Base-by-base conservation (phyloP, 2,329 filamentous ascomycete species). In the Penicillium capsulatum region DNA sequence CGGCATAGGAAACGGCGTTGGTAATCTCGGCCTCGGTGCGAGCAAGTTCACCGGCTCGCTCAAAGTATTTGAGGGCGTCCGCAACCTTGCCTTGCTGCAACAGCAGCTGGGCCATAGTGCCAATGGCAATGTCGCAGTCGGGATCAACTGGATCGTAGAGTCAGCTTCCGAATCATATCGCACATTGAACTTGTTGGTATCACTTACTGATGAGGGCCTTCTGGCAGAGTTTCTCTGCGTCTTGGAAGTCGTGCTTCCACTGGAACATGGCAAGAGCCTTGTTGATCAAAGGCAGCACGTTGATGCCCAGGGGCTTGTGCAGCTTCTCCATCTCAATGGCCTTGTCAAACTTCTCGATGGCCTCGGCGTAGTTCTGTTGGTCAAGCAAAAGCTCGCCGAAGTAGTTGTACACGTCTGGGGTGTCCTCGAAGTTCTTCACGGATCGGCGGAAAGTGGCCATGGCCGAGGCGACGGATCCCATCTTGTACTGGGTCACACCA, bases 291-390 rank as follows among this genome's bases (percentile, higher is more conserved):
- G 92, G 92, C 49, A 98, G 73, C 19, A 98, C 92, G 59, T 98
- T 98, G 84, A 98, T 97, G 46, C 88, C 86, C 67, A 92, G 83
- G 10, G 90, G 90, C 73, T 94, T 94, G 50, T 81, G 83, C 68
- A 87, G 82, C 75, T 92, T 94, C 78, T 98, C 92, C 84, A 97
- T 91, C 63, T 97, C 90, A 52, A 97, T 90, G n/a, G 92, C 92
- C 17, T 83, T 92, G 66, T 98, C 92, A 60, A 98, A 98, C 71
- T 96, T 95, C 72, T 95, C 86, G 49, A 98, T 89, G 17, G 92
- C 92, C 65, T 98, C 91, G 43, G 86, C 76, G 70, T 84, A 97
- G 69, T 96, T 95, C 68, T 88, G 84, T 74, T 97, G 92, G 73
- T 98, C 92, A 38, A 98, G 81, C 42, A 98, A 77, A 40, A 98